These are phyloP conservation scores for Pythium biforme DNA, from an alignment of 352 stramenopile genomes.

Conservation along the genomic window DNA sequence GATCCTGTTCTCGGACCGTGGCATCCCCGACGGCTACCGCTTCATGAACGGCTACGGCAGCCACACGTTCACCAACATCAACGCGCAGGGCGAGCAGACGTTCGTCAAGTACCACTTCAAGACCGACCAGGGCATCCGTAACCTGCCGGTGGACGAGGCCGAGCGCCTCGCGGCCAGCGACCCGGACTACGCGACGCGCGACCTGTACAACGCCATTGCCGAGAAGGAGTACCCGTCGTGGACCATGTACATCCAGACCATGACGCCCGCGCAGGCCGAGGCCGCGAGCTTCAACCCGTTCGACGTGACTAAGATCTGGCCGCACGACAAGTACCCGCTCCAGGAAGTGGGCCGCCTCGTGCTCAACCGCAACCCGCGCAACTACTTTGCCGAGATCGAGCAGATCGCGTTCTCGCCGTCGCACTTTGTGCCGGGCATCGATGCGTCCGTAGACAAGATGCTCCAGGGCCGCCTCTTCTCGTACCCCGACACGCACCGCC, in stretches of 20 bases:
- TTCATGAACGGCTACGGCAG: constrained; percentile 90
- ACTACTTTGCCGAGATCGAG: constrained; percentile 92
- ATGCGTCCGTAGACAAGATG: constrained; percentile 55
- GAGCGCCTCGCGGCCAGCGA: constrained; percentile 50
- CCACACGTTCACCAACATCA: constrained; percentile 89
- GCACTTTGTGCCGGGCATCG: constrained; percentile 87
- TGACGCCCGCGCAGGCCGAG: constrained; percentile 71
- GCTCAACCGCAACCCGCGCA: constrained; percentile 84
- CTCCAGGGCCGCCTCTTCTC: constrained; percentile 87
- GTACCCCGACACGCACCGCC: constrained; percentile 87
- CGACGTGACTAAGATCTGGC: constrained; percentile 91
- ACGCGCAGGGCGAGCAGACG: constrained; percentile 49
- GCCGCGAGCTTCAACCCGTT: constrained; percentile 70
- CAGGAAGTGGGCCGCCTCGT: constrained; percentile 75
- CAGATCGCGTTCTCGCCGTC: constrained; percentile 86
- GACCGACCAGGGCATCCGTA: constrained; percentile 79
- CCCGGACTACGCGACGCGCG: constrained; percentile 82
- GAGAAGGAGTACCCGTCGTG: constrained; percentile 60
- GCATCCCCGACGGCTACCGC: constrained; percentile 76
- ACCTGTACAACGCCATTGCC: constrained; percentile 87
- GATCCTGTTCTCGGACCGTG: constrained; percentile 84
- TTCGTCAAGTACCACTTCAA: constrained; percentile 93
- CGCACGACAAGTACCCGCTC: constrained; percentile 78
- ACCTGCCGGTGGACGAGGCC: constrained; percentile 73
- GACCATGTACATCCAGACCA: constrained; percentile 88